A percentile compares a stretch with the other conserved stretches of the same genome.
Evolutionary conservation across 192 early-diverging fungal genomes (phyloP).

Genomic region (Diversispora epigaea): DNA sequence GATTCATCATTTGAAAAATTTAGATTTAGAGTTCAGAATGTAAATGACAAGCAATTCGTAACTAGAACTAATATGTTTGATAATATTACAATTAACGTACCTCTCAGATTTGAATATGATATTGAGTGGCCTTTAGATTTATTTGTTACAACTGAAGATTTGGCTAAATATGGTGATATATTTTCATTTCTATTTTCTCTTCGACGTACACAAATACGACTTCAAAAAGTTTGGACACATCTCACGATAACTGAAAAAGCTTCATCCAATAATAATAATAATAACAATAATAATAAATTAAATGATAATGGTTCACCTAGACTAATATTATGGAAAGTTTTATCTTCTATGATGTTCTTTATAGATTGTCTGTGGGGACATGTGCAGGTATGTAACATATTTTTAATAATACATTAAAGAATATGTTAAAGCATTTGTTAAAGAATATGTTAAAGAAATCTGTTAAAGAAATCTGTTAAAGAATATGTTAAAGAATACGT

Average conservation of each 20-base stretch:
- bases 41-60: neutral
- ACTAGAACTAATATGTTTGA: conserved; percentile 37
- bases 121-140: conserved; percentile 71
- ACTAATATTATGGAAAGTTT: conserved; percentile 39
- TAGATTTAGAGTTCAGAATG: conserved; percentile 10
- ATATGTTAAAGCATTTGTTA: neutral
- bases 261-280: conserved; percentile 26
- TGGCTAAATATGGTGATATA: conserved; percentile 59
- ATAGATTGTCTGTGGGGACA: conserved; percentile 70
- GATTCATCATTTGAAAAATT: conserved; percentile 31
- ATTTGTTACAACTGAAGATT: conserved; percentile 58
- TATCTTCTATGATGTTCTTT: conserved; percentile 67
- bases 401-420: too few relatives aligned
- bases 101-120: conserved; percentile 54
- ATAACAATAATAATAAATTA: conserved; percentile 11
- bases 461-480: too few relatives aligned
- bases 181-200: conserved; percentile 63
- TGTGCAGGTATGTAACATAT: conserved; percentile 56
- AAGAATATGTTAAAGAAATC: too few relatives aligned
- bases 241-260: conserved; percentile 45
- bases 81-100: conserved; percentile 54
- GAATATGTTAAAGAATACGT: too few relatives aligned
- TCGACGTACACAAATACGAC: conserved; percentile 54
- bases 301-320: neutral
- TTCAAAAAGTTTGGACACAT: conserved; percentile 47